A percentile compares a stretch with the other conserved stretches of the same genome.
phyloP scores from a whole-genome alignment of 495 filamentous ascomycete genomes.

The Pseudomonodictys pantanalensis region DNA sequence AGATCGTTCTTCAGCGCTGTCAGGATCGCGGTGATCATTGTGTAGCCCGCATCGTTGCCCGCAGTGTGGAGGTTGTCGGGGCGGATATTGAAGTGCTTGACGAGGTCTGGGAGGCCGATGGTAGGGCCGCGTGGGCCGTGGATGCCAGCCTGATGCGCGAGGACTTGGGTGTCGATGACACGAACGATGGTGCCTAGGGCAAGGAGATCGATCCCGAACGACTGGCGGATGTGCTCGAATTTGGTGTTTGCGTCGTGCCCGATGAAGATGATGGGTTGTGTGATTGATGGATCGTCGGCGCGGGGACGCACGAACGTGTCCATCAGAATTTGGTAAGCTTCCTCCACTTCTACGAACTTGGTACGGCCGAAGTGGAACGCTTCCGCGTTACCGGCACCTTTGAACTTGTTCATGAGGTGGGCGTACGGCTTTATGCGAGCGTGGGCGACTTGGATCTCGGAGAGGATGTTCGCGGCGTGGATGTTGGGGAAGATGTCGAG shows the following conservation, averaged over 20 bases:
- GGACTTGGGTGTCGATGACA: constrained; percentile 12
- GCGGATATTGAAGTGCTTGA: neutral
- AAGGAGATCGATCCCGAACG: neutral
- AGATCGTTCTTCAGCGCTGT: neutral
- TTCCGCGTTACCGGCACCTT: constrained; percentile 5
- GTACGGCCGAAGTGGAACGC: constrained; percentile 8
- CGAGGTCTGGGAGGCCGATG: constrained; percentile 4
- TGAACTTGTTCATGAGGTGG: constrained; percentile 10
- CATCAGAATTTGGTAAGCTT: neutral
- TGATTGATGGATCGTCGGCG: neutral
- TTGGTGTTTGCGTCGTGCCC: constrained; percentile 6
- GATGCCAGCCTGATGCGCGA: constrained; percentile 6
- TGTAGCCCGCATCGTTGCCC: constrained; percentile 13
- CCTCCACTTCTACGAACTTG: neutral
- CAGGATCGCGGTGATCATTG: constrained; percentile 1
- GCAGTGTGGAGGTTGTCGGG: constrained; percentile 13
- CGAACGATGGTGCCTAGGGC: constrained; percentile 2
- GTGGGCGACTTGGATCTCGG: neutral
- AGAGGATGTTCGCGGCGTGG: constrained; percentile 2
- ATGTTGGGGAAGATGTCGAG: neutral
- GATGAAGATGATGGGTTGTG: constrained; percentile 7
- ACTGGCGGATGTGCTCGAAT: neutral
- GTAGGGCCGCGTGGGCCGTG: neutral
- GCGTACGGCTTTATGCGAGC: constrained; percentile 5
- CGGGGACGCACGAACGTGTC: constrained; percentile 2